Conservation (phyloP, 345 rosid genomes). For the Mercurialis annua region DNA sequence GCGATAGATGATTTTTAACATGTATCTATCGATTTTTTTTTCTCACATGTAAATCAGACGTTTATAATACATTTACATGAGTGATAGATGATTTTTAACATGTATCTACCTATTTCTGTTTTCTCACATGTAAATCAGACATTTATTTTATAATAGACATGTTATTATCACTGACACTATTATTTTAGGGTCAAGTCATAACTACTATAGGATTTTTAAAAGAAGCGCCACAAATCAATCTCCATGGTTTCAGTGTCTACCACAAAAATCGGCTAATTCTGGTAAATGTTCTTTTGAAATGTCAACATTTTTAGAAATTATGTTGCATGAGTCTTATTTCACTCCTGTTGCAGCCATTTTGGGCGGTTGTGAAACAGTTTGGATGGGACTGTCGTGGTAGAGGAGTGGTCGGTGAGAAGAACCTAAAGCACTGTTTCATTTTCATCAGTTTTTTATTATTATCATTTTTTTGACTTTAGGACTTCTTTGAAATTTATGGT, state of each 20-base stretch:
- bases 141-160: background rate
- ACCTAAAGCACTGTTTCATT: constrained; percentile 10
- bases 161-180: constrained; percentile 4
- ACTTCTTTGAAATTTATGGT: constrained; percentile 5
- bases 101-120: background rate
- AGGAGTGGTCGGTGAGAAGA: constrained; percentile 91
- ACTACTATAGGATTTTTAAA: constrained; percentile 91
- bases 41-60: background rate
- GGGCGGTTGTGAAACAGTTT: constrained; percentile 59
- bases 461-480: background rate
- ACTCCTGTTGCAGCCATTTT: constrained; percentile 66
- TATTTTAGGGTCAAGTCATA: constrained; percentile 63
- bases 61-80: background rate
- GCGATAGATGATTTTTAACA: background rate
- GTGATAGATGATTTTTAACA: background rate
- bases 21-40: background rate
- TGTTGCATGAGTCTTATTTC: background rate
- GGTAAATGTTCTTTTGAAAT: constrained; percentile 38
- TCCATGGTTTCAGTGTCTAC: constrained; percentile 84
- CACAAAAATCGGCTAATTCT: constrained; percentile 88
- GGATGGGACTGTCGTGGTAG: constrained; percentile 46
- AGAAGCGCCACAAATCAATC: constrained; percentile 72
- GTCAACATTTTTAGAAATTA: background rate
- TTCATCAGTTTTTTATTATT: background rate
- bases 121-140: background rate